phyloP scores from a whole-genome alignment of 768 basidiomycete species.

The Strobilomyces confusus region DNA sequence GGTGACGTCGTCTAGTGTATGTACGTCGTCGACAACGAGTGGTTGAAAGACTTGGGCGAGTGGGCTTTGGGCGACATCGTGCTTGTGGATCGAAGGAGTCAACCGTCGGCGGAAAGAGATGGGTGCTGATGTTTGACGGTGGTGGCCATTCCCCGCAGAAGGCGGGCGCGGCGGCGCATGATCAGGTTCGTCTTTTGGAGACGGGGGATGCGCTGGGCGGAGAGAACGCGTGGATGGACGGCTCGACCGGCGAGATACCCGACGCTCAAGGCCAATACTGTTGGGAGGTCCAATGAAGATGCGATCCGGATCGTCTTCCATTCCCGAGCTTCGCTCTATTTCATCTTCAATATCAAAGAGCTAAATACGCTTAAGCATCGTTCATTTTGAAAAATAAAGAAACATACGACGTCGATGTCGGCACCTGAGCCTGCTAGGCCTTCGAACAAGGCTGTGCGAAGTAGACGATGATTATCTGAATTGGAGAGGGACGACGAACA shows the following conservation, averaged over 20 bases:
- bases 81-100: conserved; percentile 16
- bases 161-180: conserved; percentile 1
- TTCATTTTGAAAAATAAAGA: not conserved
- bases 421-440: conserved; percentile 66
- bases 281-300: conserved; percentile 15
- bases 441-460: conserved; percentile 67
- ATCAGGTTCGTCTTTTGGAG: conserved; percentile 17
- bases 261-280: conserved; percentile 21
- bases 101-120: conserved; percentile 18
- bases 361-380: conserved; percentile 31
- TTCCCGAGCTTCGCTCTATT: conserved; percentile 11
- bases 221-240: conserved; percentile 30
- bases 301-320: conserved; percentile 8
- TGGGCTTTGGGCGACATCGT: conserved; percentile 41
- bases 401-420: conserved; percentile 69
- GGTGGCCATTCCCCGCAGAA: conserved; percentile 9
- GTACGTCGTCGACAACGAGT: conserved; percentile 47
- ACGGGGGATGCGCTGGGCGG: conserved; percentile 13
- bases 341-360: conserved; percentile 80
- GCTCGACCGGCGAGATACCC: conserved; percentile 31
- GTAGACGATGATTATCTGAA: not conserved
- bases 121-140: conserved; percentile 15
- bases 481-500: not conserved
- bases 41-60: conserved; percentile 75
- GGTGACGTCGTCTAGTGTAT: conserved; percentile 33